Evolutionary conservation across 2,329 filamentous ascomycete species (phyloP).

Genomic region (Cordyceps militaris): DNA sequence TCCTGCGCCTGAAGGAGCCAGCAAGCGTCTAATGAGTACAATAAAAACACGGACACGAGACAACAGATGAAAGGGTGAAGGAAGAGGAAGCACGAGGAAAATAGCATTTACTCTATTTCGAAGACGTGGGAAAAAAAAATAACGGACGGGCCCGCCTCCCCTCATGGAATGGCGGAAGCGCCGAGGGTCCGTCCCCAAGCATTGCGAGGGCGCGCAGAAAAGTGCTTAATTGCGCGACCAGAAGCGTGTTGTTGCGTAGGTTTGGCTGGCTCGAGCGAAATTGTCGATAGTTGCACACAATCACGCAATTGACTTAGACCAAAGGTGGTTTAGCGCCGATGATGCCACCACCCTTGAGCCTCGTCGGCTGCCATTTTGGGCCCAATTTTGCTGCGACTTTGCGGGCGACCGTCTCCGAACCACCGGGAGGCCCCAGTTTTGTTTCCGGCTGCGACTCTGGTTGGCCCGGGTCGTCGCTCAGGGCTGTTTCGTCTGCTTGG

Average conservation of each 20-base stretch:
- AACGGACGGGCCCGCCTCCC: slow-evolving; percentile 4
- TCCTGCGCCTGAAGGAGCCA: neutral
- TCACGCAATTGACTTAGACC: slow-evolving; percentile 34
- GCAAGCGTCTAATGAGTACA: neutral
- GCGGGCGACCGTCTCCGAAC: slow-evolving; percentile 2
- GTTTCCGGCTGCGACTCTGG: slow-evolving; percentile 1
- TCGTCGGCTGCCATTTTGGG: slow-evolving; percentile 4
- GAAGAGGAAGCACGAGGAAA: neutral
- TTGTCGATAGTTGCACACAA: slow-evolving; percentile 32
- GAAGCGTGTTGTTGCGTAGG: slow-evolving; percentile 5
- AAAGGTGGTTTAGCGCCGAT: slow-evolving; percentile 24
- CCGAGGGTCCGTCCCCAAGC: slow-evolving; percentile 4
- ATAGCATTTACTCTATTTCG: slow-evolving; percentile 5
- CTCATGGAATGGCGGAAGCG: neutral
- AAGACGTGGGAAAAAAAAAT: neutral
- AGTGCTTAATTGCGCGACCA: slow-evolving; percentile 15
- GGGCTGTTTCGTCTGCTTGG: neutral
- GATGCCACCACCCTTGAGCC: slow-evolving; percentile 12
- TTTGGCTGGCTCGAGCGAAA: slow-evolving; percentile 16
- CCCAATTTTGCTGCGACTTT: neutral
- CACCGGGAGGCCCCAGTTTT: slow-evolving; percentile 5
- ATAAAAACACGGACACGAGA: neutral
- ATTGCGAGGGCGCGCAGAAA: slow-evolving; percentile 14
- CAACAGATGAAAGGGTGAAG: neutral
- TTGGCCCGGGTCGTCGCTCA: slow-evolving; percentile 10